Base-by-base conservation (phyloP, 768 basidiomycete species). In the Mycena albidolilacea region DNA sequence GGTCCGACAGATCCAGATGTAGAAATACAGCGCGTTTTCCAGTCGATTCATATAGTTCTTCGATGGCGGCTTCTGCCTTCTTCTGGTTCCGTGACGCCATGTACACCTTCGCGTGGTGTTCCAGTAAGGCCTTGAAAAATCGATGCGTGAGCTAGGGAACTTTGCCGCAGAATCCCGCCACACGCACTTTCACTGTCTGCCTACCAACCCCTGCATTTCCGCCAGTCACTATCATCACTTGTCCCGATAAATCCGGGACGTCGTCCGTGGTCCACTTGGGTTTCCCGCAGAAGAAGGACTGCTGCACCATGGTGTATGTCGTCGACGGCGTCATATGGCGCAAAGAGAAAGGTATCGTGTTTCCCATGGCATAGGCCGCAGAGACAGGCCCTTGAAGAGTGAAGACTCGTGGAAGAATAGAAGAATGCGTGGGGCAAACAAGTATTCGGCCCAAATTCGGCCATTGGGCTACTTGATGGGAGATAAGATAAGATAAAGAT, bases 61-160 rank as follows among this genome's bases (percentile, higher is more conserved):
- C 75, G 38, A 86, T 78, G 6, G 84, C 81, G 8, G 77, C 75
- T 23, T 78, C 68, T 9, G 81, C 83, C 52, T 81, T 85, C n/a
- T 72, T 44, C 59, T 67, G 37, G 58, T 76, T 78, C 14, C 87
- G 80, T 37, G 80, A 79, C 0, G 82, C 83, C 43, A 87, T 77
- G 77, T 86, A 88, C 5, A 87, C 86, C 23, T 79, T 82, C 43
- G 81, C 83, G 64, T 82, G 81, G 44, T 83, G 81, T 14, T 71
- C 39, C 10, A 85, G 72, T 19, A 85, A 77, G 15, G 77, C 80
- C 78, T 80, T 57, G 9, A 35, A 12, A 9, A 30, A 12, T n/a
- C 17, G 2, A 23, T 58, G 5, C 19, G 14, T 3, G 43, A 61
- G 30, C 30, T 30, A 7, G 0, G 37, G 7, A 57, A 21, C 35